Base-by-base conservation (phyloP, 768 basidiomycete species). In the Phlebiopsis flavidoalba region DNA sequence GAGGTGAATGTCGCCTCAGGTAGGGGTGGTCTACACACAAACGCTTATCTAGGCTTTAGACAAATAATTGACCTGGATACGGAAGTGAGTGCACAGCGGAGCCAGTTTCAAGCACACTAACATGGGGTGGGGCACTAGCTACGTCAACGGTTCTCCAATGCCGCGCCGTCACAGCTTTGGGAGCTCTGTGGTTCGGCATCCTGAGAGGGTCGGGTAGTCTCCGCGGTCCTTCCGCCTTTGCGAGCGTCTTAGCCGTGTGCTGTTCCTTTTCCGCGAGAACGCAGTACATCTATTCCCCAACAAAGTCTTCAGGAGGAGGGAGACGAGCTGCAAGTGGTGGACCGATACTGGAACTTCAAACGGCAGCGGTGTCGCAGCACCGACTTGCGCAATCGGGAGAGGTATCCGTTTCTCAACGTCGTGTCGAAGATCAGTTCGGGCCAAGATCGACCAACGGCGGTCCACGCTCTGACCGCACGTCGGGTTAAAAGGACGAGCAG, bases 81-180 rank as follows among this genome's bases (percentile, higher is more conserved):
- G 70, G 83, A 87, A 75, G 83, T 84, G 61, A 17, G 69, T 59
- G 35, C 22, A 6, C 50, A 17, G 40, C 56, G 24, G 60, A 58
- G n/a, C 45, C 53, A 55, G 37, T 35, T 19, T 7, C 46, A 31
- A 35, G 11, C 52, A 49, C 35, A 49, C 35, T 26, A 31, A 46
- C 40, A 14, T 26, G n/a, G 19, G 31, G 65, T 70, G 60, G 43
- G 24, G n/a, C n/a, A 36, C 19, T 65, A 88, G 84, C 78, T 89
- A 12, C 80, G 86, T 57, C 86, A 85, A n/a, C n/a, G n/a, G 68
- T 87, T 89, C 67, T 82, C 84, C 51, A 87, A 88, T 65, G 86
- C 86, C 12, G 80, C 86, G 21, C n/a, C 82, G 87, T 46, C 88
- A 88, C n/a, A 66, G n/a, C n/a, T 78, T 89, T 0, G 88, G 88